phyloP scores from a whole-genome alignment of 148 eudicot genomes.

The Persicaria tinctoria region DNA sequence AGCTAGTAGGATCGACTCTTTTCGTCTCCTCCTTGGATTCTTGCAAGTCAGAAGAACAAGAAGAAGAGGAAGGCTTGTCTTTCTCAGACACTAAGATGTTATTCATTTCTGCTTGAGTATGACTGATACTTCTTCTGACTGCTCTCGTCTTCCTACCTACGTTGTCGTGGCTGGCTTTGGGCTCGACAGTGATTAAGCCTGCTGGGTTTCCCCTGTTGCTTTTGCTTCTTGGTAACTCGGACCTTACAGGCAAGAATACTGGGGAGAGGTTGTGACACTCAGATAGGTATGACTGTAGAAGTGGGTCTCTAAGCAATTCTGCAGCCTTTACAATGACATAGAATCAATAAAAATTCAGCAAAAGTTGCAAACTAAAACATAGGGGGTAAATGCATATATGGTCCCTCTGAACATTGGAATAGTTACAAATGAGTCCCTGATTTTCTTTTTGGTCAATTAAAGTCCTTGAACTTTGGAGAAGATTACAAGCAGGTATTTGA shows the following conservation, averaged over 20 bases:
- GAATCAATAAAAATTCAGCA: not conserved
- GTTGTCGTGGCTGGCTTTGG: constrained; percentile 11
- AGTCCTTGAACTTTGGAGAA: too few relatives aligned
- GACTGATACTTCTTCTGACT: constrained; percentile 10
- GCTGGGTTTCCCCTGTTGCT: not conserved
- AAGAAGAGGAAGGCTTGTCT: constrained; percentile 22
- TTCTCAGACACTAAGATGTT: constrained; percentile 17
- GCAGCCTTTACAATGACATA: constrained; percentile 26
- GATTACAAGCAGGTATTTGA: too few relatives aligned
- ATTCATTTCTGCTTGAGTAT: constrained; percentile 8
- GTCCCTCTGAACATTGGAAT: too few relatives aligned
- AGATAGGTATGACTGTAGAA: constrained; percentile 42
- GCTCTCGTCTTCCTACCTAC: constrained; percentile 18
- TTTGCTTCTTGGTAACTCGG: constrained; percentile 21
- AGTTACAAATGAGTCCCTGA: too few relatives aligned
- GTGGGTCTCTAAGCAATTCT: constrained; percentile 45
- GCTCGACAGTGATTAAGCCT: constrained; percentile 12
- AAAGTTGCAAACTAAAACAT: not conserved
- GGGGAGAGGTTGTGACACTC: constrained; percentile 35
- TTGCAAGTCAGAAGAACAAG: constrained; percentile 29
- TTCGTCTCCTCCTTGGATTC: constrained; percentile 43
- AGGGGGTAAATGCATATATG: too few relatives aligned
- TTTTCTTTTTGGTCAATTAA: too few relatives aligned
- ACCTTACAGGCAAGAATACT: constrained; percentile 33
- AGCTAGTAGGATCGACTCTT: constrained; percentile 42